phyloP scores from a whole-genome alignment of 78 protist genomes.

The Creolimax fragrantissima region DNA sequence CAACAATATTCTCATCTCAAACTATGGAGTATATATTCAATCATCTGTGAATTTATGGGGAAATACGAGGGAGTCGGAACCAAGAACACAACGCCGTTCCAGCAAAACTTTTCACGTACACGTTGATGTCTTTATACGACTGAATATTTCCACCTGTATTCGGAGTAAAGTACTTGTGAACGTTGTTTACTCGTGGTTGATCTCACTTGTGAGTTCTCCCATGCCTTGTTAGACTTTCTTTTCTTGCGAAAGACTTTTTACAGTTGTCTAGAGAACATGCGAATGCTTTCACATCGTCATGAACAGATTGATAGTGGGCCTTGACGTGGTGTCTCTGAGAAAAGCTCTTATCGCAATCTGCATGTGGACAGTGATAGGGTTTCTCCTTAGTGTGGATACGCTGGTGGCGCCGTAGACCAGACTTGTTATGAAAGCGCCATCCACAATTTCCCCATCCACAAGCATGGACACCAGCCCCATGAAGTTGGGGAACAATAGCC shows the following conservation, averaged over 20 bases:
- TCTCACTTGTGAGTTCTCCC: not conserved
- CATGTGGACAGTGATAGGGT: not conserved
- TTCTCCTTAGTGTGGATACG: conserved; percentile 11
- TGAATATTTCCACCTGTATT: too few species aligned
- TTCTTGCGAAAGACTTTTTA: not conserved
- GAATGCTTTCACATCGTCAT: not conserved
- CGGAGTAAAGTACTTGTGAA: too few species aligned
- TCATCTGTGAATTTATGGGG: too few species aligned
- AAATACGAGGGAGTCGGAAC: too few species aligned
- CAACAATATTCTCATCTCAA: too few species aligned
- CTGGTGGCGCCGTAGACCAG: not conserved
- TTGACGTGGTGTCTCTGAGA: not conserved
- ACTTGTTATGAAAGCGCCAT: not conserved
- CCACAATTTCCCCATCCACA: not conserved
- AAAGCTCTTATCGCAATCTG: not conserved
- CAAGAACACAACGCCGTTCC: too few species aligned
- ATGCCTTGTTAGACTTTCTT: not conserved
- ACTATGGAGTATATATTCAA: too few species aligned
- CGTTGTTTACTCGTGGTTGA: not conserved
- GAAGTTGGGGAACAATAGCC: not conserved
- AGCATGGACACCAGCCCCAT: not conserved
- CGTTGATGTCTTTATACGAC: too few species aligned
- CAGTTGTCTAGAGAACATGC: not conserved
- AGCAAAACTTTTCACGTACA: too few species aligned
- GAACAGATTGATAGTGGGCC: not conserved